Evolutionary conservation across 1,284 basidiomycete species (phyloP), one percentile per base, ranked within the genome.

Genomic region (Phellopilus nigrolimitatus): DNA sequence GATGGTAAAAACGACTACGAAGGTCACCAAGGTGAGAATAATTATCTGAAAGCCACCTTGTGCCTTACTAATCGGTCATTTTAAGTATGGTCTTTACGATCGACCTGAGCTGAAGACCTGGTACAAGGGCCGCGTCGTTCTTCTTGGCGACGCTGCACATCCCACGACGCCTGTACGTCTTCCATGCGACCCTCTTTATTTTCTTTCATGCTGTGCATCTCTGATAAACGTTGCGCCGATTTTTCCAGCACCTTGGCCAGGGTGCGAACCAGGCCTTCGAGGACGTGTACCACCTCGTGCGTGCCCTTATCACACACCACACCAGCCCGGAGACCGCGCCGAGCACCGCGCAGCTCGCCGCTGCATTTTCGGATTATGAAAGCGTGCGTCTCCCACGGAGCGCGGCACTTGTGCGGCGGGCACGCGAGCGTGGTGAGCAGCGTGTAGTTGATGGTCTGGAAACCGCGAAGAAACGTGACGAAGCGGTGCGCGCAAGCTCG

Each of bases 121-220:
- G 74, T 68, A 74, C 58, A 54, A 54, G 25, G 52, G 42, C 30
- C 47, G 52, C 28, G 63, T 73, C 48, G 67, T 78, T 4, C 62
- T 78, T 5, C 60, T 78, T 28, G 76, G 76, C 24, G 75, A 77
- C 54, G 71, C 75, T 2, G 74, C 75, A 3, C 75, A 76, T 57
- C 70, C 75, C 0, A 66, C 73, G 42, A 64, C 52, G 21, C 52
- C 52, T 6, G 65, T 66, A 36, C 61, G 65, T 10, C 21, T 42
- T 53, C 12, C 49, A 24, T 34, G 25, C 27, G 13, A 59, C 65
- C 34, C 37, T 25, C 2, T 37, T 55, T 4, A 28, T 49, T 6
- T 47, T 41, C 31, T 53, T 27, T 15, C 54, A 49, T 47, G 36
- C 49, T 7, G n/a, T 25, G 51, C 38, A 33, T 47, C 47, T 42